Evolutionary conservation across 2,329 filamentous ascomycete species (phyloP).

Genomic region (Nothophaeocryptopus gaeumannii): DNA sequence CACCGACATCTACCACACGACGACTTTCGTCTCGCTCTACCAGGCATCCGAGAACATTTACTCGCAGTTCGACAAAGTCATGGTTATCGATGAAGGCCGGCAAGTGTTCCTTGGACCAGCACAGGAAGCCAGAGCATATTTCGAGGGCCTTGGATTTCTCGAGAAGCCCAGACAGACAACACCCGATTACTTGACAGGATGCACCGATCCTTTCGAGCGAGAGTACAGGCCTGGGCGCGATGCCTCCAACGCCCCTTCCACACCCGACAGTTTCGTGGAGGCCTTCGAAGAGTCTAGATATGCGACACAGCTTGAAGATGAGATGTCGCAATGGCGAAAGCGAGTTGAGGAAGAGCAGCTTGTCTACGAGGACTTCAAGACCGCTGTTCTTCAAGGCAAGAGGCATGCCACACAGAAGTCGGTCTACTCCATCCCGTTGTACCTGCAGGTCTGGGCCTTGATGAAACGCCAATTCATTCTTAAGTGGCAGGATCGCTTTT

Average conservation of each 20-base stretch:
- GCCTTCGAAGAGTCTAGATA: conserved; percentile 68
- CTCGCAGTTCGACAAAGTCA: conserved; percentile 80
- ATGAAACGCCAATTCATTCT: conserved; percentile 81
- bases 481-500: conserved; percentile 81
- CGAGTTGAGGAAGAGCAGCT: conserved; percentile 62
- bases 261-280: conserved; percentile 62
- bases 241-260: conserved; percentile 64
- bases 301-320: conserved; percentile 55
- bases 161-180: conserved; percentile 75
- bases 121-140: conserved; percentile 67
- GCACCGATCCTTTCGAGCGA: conserved; percentile 79
- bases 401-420: conserved; percentile 69
- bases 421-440: conserved; percentile 79
- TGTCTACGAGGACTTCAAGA: conserved; percentile 71
- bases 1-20: conserved; percentile 79
- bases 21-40: conserved; percentile 82
- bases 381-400: conserved; percentile 74
- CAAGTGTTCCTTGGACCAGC: conserved; percentile 74
- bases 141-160: conserved; percentile 72
- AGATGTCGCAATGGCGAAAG: conserved; percentile 69
- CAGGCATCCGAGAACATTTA: conserved; percentile 77
- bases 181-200: conserved; percentile 77
- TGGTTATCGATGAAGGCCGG: conserved; percentile 73
- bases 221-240: conserved; percentile 69
- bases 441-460: conserved; percentile 76